A percentile compares a stretch with the other conserved stretches of the same genome.
phyloP scores from a whole-genome alignment of 169 alveolate genomes.

The Plasmodium fragile region DNA sequence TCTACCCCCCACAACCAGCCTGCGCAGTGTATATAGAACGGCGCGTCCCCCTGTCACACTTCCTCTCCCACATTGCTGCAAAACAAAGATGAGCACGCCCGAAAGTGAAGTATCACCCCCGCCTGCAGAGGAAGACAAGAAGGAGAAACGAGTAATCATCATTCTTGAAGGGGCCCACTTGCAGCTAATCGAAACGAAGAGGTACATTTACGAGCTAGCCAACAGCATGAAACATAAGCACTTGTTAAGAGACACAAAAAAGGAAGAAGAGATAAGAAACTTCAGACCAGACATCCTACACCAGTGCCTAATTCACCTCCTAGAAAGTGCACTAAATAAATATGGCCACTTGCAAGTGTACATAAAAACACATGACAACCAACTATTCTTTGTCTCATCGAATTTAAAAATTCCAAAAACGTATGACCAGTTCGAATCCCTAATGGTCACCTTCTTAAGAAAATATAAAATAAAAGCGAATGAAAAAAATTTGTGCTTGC shows the following conservation, averaged over 20 bases:
- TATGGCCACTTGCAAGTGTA: constrained; percentile 85
- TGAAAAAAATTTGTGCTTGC: constrained; percentile 82
- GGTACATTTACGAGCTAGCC: constrained; percentile 58
- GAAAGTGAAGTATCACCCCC: neutral
- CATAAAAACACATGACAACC: constrained; percentile 88
- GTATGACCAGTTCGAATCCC: constrained; percentile 85
- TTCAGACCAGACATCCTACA: constrained; percentile 91
- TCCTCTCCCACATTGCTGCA: neutral
- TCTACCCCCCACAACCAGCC: neutral
- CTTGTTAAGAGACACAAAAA: constrained; percentile 7
- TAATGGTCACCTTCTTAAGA: constrained; percentile 86
- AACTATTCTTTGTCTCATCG: constrained; percentile 90
- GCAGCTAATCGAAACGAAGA: constrained; percentile 60
- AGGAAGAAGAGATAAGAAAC: constrained; percentile 79
- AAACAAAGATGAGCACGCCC: neutral
- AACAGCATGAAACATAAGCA: constrained; percentile 40
- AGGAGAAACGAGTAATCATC: constrained; percentile 34
- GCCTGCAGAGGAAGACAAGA: neutral
- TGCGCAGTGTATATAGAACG: neutral
- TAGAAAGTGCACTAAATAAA: constrained; percentile 89
- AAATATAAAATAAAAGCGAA: constrained; percentile 87
- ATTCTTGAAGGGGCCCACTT: constrained; percentile 68
- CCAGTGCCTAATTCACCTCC: constrained; percentile 89
- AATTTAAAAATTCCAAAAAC: constrained; percentile 90
- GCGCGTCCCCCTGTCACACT: neutral